Evolutionary conservation across 805 yeast species (phyloP), one percentile per base, ranked within the genome.

Genomic region (Ogataea nitratoaversa): DNA sequence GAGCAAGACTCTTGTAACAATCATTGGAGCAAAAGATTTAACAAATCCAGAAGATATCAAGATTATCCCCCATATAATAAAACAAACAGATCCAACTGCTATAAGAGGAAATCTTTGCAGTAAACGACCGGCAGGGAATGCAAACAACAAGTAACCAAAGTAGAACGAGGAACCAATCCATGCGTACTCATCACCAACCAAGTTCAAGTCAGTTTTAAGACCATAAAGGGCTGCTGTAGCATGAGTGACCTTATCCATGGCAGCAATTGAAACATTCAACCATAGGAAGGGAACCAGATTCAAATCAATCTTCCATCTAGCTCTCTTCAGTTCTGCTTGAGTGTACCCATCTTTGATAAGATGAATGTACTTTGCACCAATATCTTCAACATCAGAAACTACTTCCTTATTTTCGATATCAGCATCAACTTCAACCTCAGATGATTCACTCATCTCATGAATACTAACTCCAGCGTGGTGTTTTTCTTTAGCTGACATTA

Each of bases 191-290:
- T 59, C 51, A 16, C 66, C 66, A 2, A 41, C 50, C 65, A 68
- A 62, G 19, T 65, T 42, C 43, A 67, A 54, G 40, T 63, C 72
- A 8, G 54, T 52, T 40, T 66, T 55, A 24, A 69, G 48, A 9
- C 72, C 72, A 44, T 67, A 53, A 28, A 68, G 48, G 0, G 68
- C 50, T n/a, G 70, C 70, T 40, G 63, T 68, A 4, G 70, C 58
- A 38, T 59, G 61, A 4, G 71, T 63, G 20, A 66, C 65, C 53
- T 79, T 79, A 57, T 79, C 85, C 79, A 78, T 74, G 47, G 68
- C 76, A 51, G 31, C 31, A 29, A 29, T 9, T 14, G 76, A 67
- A 56, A 74, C 75, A 32, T 73, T 52, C 19, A 69, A 43, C 49
- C 73, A 70, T 60, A 77, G 63, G 38, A 77, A 50, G 0, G 82